Conservation (phyloP, 345 rosid genomes). For the Rhizophora mangle region DNA sequence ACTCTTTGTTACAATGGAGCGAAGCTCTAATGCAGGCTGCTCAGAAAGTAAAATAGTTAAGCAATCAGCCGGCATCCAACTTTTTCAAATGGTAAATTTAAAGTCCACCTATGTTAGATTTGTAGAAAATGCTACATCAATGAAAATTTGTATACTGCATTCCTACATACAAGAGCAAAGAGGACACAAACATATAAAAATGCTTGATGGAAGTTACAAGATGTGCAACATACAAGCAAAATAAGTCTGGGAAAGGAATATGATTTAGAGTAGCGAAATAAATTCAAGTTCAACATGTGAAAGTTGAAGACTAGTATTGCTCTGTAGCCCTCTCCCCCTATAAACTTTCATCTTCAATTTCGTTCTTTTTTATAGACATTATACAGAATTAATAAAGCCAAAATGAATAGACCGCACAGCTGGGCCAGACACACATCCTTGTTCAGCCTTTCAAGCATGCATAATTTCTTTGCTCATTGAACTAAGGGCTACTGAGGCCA, state of each 20-base stretch:
- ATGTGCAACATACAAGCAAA: neutral
- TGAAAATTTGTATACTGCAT: neutral
- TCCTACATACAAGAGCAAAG: too few relatives aligned
- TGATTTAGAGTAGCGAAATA: neutral
- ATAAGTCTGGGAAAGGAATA: neutral
- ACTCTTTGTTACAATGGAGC: conserved; percentile 43
- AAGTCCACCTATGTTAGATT: neutral
- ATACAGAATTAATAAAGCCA: neutral
- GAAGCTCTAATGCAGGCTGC: conserved; percentile 73
- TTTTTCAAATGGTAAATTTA: neutral
- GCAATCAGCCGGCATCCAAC: conserved; percentile 16
- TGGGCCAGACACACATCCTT: neutral
- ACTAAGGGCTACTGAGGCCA: too few relatives aligned
- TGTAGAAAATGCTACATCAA: neutral
- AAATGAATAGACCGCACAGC: neutral
- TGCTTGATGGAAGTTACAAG: neutral
- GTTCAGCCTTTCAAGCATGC: too few relatives aligned
- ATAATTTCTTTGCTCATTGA: neutral
- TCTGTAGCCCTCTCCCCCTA: too few relatives aligned
- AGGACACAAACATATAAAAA: too few relatives aligned
- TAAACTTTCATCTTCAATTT: too few relatives aligned
- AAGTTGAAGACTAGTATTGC: neutral
- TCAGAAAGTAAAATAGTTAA: conserved; percentile 11
- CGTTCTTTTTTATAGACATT: neutral
- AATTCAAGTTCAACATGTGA: neutral